phyloP scores from a whole-genome alignment of 2,329 filamentous ascomycete genomes.

The Cladophialophora immunda region DNA sequence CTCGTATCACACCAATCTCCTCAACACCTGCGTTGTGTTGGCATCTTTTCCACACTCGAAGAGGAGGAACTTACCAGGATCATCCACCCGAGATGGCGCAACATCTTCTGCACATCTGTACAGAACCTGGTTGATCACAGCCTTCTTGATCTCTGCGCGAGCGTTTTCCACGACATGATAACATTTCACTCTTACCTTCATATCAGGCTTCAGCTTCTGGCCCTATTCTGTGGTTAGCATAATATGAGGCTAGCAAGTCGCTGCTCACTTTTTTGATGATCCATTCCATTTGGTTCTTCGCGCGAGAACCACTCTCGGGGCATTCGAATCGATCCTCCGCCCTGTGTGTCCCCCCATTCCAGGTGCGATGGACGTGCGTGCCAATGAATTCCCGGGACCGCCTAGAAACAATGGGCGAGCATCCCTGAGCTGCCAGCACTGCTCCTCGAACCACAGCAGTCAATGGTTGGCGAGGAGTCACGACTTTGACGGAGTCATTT shows the following conservation, averaged over 20 bases:
- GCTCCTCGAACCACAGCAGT: constrained; percentile 37
- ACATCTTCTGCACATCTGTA: constrained; percentile 8
- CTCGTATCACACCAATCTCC: not conserved
- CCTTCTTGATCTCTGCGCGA: not conserved
- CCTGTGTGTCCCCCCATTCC: constrained; percentile 23
- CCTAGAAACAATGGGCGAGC: constrained; percentile 19
- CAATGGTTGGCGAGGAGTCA: constrained; percentile 33
- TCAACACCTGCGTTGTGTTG: not conserved
- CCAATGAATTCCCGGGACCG: constrained; percentile 35
- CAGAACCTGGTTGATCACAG: constrained; percentile 4
- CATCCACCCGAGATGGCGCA: constrained; percentile 8
- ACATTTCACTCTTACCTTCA: constrained; percentile 7
- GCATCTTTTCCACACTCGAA: not conserved
- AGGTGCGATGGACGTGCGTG: constrained; percentile 27
- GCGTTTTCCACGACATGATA: constrained; percentile 12
- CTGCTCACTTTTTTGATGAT: constrained; percentile 14
- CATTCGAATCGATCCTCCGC: constrained; percentile 28
- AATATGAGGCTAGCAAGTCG: not conserved
- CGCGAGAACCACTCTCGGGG: constrained; percentile 10
- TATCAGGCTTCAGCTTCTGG: constrained; percentile 4
- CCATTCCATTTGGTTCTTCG: constrained; percentile 29
- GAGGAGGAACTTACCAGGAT: not conserved
- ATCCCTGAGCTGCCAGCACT: constrained; percentile 22
- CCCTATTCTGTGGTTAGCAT: constrained; percentile 10
- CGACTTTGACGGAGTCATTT: constrained; percentile 14